Evolutionary conservation across 1,139 yeast species (phyloP).

Genomic region (Geotrichum citri-aurantii): DNA sequence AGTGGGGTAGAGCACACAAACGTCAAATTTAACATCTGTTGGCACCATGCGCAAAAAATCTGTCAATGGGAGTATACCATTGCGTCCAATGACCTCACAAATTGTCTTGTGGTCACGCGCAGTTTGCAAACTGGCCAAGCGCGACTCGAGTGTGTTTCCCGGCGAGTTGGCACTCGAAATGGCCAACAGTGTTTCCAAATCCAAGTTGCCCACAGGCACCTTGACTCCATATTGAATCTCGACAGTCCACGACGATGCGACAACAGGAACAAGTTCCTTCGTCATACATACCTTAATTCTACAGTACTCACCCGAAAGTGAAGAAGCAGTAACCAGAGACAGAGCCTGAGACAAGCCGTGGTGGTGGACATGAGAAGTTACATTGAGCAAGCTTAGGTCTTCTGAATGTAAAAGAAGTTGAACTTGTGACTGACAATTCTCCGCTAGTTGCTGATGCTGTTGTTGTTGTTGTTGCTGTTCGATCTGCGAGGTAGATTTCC

Average conservation of each 20-base stretch:
- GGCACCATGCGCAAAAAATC: constrained; percentile 54
- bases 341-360: constrained; percentile 38
- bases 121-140: constrained; percentile 19
- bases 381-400: constrained; percentile 11
- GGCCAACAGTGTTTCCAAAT: constrained; percentile 40
- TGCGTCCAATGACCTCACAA: constrained; percentile 29
- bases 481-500: constrained; percentile 74
- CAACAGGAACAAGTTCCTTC: constrained; percentile 81
- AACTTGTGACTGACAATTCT: constrained; percentile 16
- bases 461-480: constrained; percentile 27
- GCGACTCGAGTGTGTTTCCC: constrained; percentile 6
- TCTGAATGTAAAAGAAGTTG: constrained; percentile 18
- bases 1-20: constrained; percentile 81
- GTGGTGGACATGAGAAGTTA: constrained; percentile 8
- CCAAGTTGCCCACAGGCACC: constrained; percentile 45
- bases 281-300: constrained; percentile 65
- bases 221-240: constrained; percentile 49
- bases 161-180: constrained; percentile 16
- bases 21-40: constrained; percentile 58
- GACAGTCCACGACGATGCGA: constrained; percentile 66
- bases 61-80: constrained; percentile 52
- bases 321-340: constrained; percentile 87
- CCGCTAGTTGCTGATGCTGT: constrained; percentile 10
- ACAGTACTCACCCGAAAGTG: constrained; percentile 75
- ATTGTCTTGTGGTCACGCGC: constrained; percentile 31